phyloP scores from a whole-genome alignment of 768 basidiomycete species.

The Lactarius trivialis region DNA sequence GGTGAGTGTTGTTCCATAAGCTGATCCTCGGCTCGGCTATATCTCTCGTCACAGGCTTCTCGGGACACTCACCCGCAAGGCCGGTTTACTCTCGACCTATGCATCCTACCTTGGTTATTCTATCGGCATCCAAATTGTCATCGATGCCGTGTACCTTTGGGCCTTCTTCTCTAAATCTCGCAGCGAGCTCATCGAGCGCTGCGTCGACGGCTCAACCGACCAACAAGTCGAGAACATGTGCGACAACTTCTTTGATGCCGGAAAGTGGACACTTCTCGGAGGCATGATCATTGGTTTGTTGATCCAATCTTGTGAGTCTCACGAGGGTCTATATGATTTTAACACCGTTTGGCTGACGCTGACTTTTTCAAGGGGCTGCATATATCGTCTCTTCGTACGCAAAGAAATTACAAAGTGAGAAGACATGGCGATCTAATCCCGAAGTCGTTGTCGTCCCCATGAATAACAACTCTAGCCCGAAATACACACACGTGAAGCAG shows the following conservation, averaged over 20 bases:
- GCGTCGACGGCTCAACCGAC: conserved; percentile 18
- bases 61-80: conserved; percentile 18
- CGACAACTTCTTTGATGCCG: neutral
- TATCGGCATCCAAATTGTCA: conserved; percentile 3
- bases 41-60: conserved; percentile 8
- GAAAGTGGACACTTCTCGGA: conserved; percentile 2
- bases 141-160: conserved; percentile 1
- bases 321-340: neutral
- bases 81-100: conserved; percentile 14
- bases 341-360: neutral
- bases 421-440: neutral
- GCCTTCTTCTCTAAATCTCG: conserved; percentile 10
- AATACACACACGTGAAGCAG: conserved; percentile 2
- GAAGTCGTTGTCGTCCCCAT: neutral
- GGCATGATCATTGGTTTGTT: neutral
- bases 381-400: conserved; percentile 17
- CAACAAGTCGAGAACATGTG: neutral
- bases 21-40: neutral
- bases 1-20: conserved; percentile 9
- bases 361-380: conserved; percentile 8
- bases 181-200: conserved; percentile 5
- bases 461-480: neutral
- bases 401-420: neutral
- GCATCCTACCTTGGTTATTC: conserved; percentile 9
- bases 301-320: conserved; percentile 16